These are phyloP conservation scores for Leccinum pellstonianum DNA, from an alignment of 768 basidiomycete genomes.

Conservation along the genomic window DNA sequence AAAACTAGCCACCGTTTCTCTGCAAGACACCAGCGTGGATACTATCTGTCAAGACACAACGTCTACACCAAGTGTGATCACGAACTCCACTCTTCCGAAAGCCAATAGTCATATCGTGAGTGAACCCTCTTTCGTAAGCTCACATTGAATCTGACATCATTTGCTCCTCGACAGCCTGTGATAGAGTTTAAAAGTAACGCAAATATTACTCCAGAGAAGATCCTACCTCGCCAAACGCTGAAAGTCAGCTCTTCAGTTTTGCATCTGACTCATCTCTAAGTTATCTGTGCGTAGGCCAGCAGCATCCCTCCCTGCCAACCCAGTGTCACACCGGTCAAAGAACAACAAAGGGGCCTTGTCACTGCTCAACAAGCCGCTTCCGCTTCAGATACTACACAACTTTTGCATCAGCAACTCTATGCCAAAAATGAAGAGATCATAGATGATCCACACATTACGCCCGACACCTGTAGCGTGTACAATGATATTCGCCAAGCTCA, in stretches of 20 bases:
- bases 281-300: conserved; percentile 7
- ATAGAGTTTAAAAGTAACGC: not conserved
- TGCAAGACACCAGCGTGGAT: not conserved
- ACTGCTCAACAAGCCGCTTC: conserved; percentile 12
- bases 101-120: conserved; percentile 10
- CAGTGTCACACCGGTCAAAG: conserved; percentile 26
- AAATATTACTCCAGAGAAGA: not conserved
- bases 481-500: not conserved
- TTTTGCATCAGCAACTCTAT: not conserved
- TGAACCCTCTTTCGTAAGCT: not conserved
- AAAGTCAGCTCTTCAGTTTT: conserved; percentile 17
- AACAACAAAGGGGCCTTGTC: conserved; percentile 31
- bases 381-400: not conserved
- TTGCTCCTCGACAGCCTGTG: conserved; percentile 2
- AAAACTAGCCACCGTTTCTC: not conserved
- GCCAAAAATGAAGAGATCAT: conserved; percentile 2
- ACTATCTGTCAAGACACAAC: not conserved
- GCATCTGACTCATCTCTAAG: not conserved
- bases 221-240: not conserved
- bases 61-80: not conserved
- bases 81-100: not conserved
- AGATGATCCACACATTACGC: not conserved
- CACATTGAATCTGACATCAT: not conserved
- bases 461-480: not conserved
- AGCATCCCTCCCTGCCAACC: not conserved